Evolutionary conservation across 495 filamentous ascomycete species (phyloP).

Genomic region (Aspergillus indologenus): DNA sequence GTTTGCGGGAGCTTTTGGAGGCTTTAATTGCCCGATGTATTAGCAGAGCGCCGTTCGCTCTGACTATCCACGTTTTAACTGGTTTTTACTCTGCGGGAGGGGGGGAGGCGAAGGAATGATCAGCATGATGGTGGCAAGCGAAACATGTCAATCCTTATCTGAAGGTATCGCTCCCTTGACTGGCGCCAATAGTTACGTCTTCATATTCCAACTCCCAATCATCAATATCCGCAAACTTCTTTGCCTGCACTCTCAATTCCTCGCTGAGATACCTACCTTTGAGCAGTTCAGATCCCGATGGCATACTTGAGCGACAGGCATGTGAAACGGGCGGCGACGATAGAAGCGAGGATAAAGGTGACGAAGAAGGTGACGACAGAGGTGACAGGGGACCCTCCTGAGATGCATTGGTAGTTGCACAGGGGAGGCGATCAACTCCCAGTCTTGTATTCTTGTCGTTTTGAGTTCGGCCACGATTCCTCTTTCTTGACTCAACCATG

Average conservation of each 20-base stretch:
- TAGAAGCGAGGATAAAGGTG: slow-evolving; percentile 31
- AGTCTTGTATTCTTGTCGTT: slow-evolving; percentile 3
- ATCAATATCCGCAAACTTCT: slow-evolving; percentile 68
- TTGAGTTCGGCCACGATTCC: slow-evolving; percentile 8
- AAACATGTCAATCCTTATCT: slow-evolving; percentile 7
- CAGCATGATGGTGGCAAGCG: not conserved
- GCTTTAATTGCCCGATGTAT: no score
- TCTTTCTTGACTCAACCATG: slow-evolving; percentile 7
- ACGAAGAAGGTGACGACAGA: no score
- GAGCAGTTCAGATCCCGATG: slow-evolving; percentile 12
- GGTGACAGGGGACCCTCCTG: no score
- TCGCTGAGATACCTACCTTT: slow-evolving; percentile 28
- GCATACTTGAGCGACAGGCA: slow-evolving; percentile 27
- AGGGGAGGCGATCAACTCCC: slow-evolving; percentile 4
- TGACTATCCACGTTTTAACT: no score
- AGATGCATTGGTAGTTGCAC: slow-evolving; percentile 10
- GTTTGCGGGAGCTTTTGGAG: no score
- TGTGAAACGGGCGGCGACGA: slow-evolving; percentile 41
- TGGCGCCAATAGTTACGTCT: slow-evolving; percentile 41
- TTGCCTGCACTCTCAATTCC: slow-evolving; percentile 35
- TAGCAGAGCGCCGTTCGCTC: no score
- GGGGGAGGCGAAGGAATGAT: no score
- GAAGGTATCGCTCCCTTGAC: slow-evolving; percentile 20
- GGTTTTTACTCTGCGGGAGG: no score
- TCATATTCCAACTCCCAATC: slow-evolving; percentile 74